Evolutionary conservation across 345 rosid species (phyloP).

Genomic region (Luvunga scandens): DNA sequence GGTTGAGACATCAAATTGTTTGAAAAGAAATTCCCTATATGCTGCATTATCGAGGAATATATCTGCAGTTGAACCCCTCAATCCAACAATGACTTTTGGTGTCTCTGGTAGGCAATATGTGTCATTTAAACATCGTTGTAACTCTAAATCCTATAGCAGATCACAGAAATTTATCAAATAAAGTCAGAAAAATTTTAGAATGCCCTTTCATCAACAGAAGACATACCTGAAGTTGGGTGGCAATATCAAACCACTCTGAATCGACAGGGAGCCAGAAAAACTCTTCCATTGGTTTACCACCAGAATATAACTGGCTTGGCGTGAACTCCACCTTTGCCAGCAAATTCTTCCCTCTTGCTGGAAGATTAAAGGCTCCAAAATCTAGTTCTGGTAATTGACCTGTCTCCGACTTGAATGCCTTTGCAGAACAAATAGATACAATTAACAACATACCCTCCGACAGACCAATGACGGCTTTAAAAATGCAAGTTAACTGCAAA

Average conservation of each 20-base stretch:
- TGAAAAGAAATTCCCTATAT: constrained; percentile 26
- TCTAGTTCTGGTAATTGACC: constrained; percentile 26
- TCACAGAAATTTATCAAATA: background rate
- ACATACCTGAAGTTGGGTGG: constrained; percentile 30
- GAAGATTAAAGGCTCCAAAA: constrained; percentile 38
- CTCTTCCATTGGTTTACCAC: constrained; percentile 27
- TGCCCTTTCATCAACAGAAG: no score
- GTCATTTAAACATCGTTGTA: constrained; percentile 25
- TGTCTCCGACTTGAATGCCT: constrained; percentile 24
- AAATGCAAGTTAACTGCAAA: no score
- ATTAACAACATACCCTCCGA: background rate
- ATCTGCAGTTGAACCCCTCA: constrained; percentile 34
- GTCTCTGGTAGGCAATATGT: constrained; percentile 29
- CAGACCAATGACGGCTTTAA: background rate
- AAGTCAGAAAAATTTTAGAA: no score
- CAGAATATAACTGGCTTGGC: constrained; percentile 21
- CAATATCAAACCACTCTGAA: constrained; percentile 21
- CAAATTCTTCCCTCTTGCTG: constrained; percentile 27
- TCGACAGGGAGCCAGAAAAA: constrained; percentile 33
- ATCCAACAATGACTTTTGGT: constrained; percentile 27
- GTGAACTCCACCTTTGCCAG: constrained; percentile 29
- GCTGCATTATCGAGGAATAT: constrained; percentile 28
- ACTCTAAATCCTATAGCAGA: constrained; percentile 22
- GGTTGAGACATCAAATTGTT: constrained; percentile 27
- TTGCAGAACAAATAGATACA: background rate